phyloP scores from a whole-genome alignment of 164 flowering plant genomes.

The Kalanchoe fedtschenkoi region DNA sequence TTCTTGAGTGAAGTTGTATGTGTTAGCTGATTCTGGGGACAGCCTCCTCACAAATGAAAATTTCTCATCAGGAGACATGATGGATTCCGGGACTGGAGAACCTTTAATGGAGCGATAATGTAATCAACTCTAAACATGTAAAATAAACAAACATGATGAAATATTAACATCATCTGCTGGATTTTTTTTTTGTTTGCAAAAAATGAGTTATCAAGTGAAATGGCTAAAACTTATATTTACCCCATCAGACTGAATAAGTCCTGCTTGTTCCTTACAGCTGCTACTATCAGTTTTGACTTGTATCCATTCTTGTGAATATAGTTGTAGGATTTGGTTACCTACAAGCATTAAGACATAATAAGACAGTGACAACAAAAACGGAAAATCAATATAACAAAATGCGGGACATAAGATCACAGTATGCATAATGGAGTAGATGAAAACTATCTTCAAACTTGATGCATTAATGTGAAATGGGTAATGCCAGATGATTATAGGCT shows the following conservation, averaged over 20 bases:
- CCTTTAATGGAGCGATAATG: constrained; percentile 82
- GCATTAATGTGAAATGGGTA: too few relatives aligned
- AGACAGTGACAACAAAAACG: too few relatives aligned
- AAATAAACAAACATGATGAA: constrained; percentile 3
- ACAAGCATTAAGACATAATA: not conserved
- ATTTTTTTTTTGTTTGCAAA: not conserved
- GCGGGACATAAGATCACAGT: not conserved
- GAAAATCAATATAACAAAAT: too few relatives aligned
- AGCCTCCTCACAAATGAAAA: constrained; percentile 69
- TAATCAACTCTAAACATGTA: constrained; percentile 71
- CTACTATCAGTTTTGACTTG: constrained; percentile 93
- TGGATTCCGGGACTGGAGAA: constrained; percentile 80
- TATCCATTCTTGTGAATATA: constrained; percentile 92
- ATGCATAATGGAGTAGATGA: not conserved
- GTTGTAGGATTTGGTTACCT: constrained; percentile 88
- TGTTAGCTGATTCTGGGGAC: constrained; percentile 55
- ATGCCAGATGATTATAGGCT: too few relatives aligned
- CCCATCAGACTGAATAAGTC: constrained; percentile 86
- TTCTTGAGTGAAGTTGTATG: constrained; percentile 54
- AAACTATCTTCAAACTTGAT: not conserved
- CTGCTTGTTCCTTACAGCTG: constrained; percentile 97
- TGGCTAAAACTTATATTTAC: constrained; percentile 22
- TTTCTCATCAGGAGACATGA: constrained; percentile 69
- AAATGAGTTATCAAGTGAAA: not conserved
- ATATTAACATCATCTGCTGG: not conserved